Evolutionary conservation across 768 basidiomycete species (phyloP).

Genomic region (Rhizopogon rudus): DNA sequence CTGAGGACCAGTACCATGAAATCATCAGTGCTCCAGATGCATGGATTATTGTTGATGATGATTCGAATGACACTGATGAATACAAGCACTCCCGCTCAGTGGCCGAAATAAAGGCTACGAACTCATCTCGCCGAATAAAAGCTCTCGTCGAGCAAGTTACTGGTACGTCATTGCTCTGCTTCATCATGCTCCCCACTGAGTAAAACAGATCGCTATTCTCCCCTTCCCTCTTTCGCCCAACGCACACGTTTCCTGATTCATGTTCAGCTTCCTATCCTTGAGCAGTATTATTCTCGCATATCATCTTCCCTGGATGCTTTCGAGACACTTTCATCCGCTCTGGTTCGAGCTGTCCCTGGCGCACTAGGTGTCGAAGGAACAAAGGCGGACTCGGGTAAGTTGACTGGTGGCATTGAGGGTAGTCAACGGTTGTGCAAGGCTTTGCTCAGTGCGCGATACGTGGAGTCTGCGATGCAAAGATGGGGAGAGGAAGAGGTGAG

Average conservation of each 20-base stretch:
- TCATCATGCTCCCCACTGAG: not conserved
- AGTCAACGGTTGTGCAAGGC: conserved; percentile 84
- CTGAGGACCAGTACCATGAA: conserved; percentile 80
- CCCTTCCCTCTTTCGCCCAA: conserved; percentile 72
- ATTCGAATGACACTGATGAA: conserved; percentile 39
- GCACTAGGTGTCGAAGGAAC: conserved; percentile 57
- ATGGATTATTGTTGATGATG: conserved; percentile 77
- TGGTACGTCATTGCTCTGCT: conserved; percentile 38
- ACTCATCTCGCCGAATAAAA: conserved; percentile 79
- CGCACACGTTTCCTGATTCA: conserved; percentile 79
- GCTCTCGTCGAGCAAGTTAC: conserved; percentile 90
- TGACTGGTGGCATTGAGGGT: conserved; percentile 83
- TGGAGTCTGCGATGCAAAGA: conserved; percentile 59
- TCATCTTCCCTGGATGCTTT: conserved; percentile 88
- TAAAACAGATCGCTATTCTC: conserved; percentile 81
- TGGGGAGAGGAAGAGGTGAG: conserved; percentile 93
- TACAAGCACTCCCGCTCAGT: conserved; percentile 7
- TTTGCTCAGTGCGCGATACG: conserved; percentile 71
- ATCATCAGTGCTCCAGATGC: conserved; percentile 80
- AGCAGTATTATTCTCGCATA: conserved; percentile 74
- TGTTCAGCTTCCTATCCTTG: conserved; percentile 82
- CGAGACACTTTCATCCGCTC: conserved; percentile 82
- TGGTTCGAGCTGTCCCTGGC: conserved; percentile 90
- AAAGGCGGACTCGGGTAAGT: conserved; percentile 46
- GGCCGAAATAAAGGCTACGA: conserved; percentile 61